Base-by-base conservation (phyloP, 345 rosid genomes). In the Lepidium sativum region DNA sequence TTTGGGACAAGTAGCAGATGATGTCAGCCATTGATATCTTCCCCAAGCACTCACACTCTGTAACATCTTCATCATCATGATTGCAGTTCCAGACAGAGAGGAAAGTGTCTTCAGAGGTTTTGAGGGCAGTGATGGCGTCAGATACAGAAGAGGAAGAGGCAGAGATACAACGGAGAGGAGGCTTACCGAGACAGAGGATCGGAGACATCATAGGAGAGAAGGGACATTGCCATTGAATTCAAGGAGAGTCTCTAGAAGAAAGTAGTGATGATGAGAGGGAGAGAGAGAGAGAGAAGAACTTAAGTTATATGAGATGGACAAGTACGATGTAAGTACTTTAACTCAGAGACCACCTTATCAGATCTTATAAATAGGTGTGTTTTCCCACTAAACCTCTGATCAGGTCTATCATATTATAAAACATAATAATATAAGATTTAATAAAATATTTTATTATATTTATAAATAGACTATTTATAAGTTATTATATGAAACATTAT, bases 171-270 rank as follows among this genome's bases (percentile, higher is more conserved):
- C 75, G 80, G 76, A 94, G 74, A 1, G 96, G 84, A 9, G 97
- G 99, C 79, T 94, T 94, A 65, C 97, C 99, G 25, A 94, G 83
- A 68, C 99, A 94, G 75, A 94, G 91, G 91, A 75, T 94, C 96
- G 33, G 97, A 83, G 0, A 25, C 29, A 56, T 81, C 82, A 21
- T 73, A 80, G 0, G 82, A 73, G 60, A 82, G 79, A 38, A 89
- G 75, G 47, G 85, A 81, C 75, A 75, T 77, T 85, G 95, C 92
- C 98, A 87, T 92, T 49, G 17, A 62, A 56, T 80, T 37, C 8
- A 48, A 58, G 32, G 13, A 37, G n/a, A 58, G 60, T 25, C 14
- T 59, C 52, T 58, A 68, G 63, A 54, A 68, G 63, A 54, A 27
- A 48, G 57, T 57, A 27, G 25, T 54, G 61, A 31, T n/a, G n/a